phyloP scores from a whole-genome alignment of 768 basidiomycete species.

The Tulasnella sp. region DNA sequence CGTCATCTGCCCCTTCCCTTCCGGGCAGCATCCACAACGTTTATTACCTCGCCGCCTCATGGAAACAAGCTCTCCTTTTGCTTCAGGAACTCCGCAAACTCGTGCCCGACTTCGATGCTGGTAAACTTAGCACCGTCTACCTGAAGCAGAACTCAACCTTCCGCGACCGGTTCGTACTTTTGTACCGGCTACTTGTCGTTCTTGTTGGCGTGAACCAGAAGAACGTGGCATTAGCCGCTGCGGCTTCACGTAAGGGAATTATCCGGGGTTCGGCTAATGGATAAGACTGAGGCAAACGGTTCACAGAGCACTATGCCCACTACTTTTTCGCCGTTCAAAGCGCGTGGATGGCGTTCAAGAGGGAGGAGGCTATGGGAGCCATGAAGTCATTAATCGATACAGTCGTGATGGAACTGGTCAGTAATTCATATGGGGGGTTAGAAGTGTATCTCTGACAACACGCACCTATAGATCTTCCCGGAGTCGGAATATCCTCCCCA shows the following conservation, averaged over 20 bases:
- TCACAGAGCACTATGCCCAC: slow-evolving; percentile 61
- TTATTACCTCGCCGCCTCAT: slow-evolving; percentile 77
- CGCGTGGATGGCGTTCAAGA: slow-evolving; percentile 62
- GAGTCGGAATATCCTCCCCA: slow-evolving; percentile 61
- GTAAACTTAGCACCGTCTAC: slow-evolving; percentile 38
- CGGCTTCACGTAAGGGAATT: slow-evolving; percentile 58
- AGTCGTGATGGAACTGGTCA: slow-evolving; percentile 72
- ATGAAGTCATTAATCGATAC: slow-evolving; percentile 79
- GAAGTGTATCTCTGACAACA: background rate
- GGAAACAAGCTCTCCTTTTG: slow-evolving; percentile 65
- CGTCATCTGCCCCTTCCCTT: background rate
- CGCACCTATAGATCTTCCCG: slow-evolving; percentile 47
- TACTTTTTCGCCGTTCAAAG: slow-evolving; percentile 50
- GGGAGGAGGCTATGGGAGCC: slow-evolving; percentile 47
- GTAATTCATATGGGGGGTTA: background rate
- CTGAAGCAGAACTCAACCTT: slow-evolving; percentile 52
- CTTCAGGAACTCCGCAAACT: slow-evolving; percentile 54
- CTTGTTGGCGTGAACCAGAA: slow-evolving; percentile 61
- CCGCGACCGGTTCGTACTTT: slow-evolving; percentile 56
- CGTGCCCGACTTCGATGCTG: slow-evolving; percentile 53
- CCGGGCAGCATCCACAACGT: slow-evolving; percentile 69
- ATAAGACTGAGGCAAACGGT: background rate
- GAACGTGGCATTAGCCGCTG: slow-evolving; percentile 65
- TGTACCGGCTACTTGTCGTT: slow-evolving; percentile 60
- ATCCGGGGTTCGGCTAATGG: slow-evolving; percentile 26